phyloP scores from a whole-genome alignment of 352 stramenopile species.

The Phytophthora ramorum region DNA sequence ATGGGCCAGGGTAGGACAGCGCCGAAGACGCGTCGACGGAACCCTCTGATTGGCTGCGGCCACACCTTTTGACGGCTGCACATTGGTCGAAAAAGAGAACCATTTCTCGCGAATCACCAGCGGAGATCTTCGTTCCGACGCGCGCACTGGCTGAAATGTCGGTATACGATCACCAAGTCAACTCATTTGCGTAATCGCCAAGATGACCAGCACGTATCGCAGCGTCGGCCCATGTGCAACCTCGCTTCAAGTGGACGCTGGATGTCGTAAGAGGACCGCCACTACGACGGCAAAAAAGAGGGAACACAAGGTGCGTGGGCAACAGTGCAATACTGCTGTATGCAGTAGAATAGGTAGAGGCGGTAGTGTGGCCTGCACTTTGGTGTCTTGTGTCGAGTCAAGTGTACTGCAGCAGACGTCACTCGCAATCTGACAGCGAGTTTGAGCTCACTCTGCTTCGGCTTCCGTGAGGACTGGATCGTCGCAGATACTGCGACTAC shows the following conservation, averaged over 20 bases:
- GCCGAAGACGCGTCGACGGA: too few species aligned
- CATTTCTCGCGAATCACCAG: conserved; percentile 1
- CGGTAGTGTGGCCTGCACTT: too few species aligned
- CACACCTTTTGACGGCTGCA: neutral
- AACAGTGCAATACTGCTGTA: too few species aligned
- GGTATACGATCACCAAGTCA: neutral
- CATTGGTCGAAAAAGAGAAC: conserved; percentile 2
- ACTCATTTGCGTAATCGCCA: neutral
- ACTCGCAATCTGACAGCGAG: too few species aligned
- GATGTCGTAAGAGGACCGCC: too few species aligned
- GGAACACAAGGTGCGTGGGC: too few species aligned
- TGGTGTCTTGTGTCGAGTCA: too few species aligned
- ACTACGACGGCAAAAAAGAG: neutral
- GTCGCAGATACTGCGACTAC: too few species aligned
- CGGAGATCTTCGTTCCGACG: neutral
- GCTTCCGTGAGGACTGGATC: too few species aligned
- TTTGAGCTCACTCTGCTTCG: too few species aligned
- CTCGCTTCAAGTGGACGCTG: neutral
- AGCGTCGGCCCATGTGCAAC: neutral
- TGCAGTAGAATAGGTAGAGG: too few species aligned
- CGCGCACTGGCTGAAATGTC: neutral
- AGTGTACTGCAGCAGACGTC: too few species aligned
- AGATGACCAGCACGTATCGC: conserved; percentile 5
- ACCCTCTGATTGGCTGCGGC: conserved; percentile 19
- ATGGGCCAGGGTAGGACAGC: conserved; percentile 33